Evolutionary conservation across 306 rosid species (phyloP).

Genomic region (Echinosophora koreensis): DNA sequence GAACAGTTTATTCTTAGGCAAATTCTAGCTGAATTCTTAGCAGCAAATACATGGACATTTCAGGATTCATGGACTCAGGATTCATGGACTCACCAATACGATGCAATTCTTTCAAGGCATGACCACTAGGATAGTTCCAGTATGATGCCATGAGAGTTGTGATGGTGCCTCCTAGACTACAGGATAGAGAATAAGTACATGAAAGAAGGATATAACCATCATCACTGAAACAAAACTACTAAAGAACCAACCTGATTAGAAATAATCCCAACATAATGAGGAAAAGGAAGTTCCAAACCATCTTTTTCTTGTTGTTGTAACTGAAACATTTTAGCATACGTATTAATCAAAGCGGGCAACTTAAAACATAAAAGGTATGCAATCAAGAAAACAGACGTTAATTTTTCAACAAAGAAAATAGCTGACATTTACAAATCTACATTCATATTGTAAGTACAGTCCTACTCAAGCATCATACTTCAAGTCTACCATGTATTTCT

Average conservation of each 20-base stretch:
- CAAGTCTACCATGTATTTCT: not conserved
- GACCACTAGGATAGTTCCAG: constrained; percentile 91
- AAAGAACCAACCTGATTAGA: constrained; percentile 70
- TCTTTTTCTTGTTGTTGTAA: constrained; percentile 86
- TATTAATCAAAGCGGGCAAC: constrained; percentile 38
- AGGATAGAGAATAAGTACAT: constrained; percentile 55
- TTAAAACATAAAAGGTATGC: constrained; percentile 1
- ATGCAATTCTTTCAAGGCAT: constrained; percentile 84
- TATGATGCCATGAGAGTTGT: constrained; percentile 85
- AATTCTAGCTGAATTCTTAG: constrained; percentile 5
- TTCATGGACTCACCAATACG: constrained; percentile 57
- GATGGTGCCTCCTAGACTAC: constrained; percentile 83
- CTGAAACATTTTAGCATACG: constrained; percentile 59
- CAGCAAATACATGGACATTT: constrained; percentile 34
- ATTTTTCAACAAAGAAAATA: constrained; percentile 3
- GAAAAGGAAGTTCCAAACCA: constrained; percentile 79
- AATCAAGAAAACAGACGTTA: constrained; percentile 4
- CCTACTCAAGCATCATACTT: constrained; percentile 25
- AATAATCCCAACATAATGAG: constrained; percentile 70
- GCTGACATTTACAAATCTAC: constrained; percentile 23
- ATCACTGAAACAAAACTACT: constrained; percentile 37
- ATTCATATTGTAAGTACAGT: constrained; percentile 22
- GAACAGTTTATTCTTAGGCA: constrained; percentile 12
- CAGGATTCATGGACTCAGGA: constrained; percentile 47
- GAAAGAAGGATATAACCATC: constrained; percentile 27